Conservation (phyloP, 73 alveolate species). For the Paramecium primaurelia region DNA sequence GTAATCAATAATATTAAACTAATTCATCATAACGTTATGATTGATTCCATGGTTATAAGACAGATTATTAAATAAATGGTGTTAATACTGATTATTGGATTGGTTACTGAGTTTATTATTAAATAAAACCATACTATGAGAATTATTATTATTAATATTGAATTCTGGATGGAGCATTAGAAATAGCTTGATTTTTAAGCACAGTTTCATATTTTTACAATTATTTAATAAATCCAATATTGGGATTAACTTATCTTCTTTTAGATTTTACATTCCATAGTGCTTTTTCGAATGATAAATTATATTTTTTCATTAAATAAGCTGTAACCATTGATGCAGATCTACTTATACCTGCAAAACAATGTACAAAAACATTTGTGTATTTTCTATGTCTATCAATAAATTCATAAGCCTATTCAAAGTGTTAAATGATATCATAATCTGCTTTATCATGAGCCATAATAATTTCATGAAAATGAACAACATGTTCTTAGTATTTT, state of each 20-base stretch:
- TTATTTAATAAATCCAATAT: constrained; percentile 83
- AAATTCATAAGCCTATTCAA: constrained; percentile 64
- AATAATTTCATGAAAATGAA: constrained; percentile 65
- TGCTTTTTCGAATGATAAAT: constrained; percentile 67
- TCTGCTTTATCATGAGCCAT: constrained; percentile 65
- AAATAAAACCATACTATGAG: neutral
- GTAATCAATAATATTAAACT: neutral
- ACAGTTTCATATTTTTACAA: constrained; percentile 75
- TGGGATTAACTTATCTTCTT: constrained; percentile 78
- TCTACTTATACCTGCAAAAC: constrained; percentile 80
- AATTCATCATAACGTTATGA: neutral
- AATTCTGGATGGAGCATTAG: constrained; percentile 35
- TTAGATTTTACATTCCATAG: constrained; percentile 54
- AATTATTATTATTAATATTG: neutral
- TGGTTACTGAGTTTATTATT: neutral
- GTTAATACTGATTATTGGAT: neutral
- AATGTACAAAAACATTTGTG: constrained; percentile 75
- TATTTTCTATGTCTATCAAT: constrained; percentile 75
- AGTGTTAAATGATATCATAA: constrained; percentile 59
- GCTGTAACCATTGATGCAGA: constrained; percentile 77
- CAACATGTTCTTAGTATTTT: constrained; percentile 62
- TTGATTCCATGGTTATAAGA: neutral
- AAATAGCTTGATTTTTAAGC: constrained; percentile 12
- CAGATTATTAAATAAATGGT: neutral
- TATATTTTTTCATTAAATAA: constrained; percentile 66